These are phyloP conservation scores for Smittium mucronatum DNA, from an alignment of 371 early-diverging fungal genomes.

Conservation along the genomic window DNA sequence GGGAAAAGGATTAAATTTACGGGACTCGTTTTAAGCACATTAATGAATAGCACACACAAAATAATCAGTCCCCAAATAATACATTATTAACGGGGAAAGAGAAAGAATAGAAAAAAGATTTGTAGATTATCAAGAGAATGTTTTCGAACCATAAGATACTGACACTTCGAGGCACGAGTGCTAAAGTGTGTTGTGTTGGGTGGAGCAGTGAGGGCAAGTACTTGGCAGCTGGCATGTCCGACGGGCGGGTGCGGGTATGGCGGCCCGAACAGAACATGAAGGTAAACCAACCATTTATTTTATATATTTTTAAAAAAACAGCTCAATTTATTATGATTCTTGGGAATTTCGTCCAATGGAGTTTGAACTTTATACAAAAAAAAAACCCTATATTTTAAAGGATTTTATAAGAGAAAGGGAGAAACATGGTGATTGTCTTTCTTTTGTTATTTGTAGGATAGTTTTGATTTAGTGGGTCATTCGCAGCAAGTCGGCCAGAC, in stretches of 20 bases:
- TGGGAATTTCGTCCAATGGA: too few species aligned
- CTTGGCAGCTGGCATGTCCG: background rate
- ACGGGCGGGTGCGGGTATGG: slow-evolving; percentile 5
- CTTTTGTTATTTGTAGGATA: slow-evolving; percentile 3
- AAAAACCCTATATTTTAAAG: too few species aligned
- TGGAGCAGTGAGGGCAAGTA: slow-evolving; percentile 9
- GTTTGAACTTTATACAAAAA: too few species aligned
- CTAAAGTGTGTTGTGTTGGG: slow-evolving; percentile 4
- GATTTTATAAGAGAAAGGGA: too few species aligned
- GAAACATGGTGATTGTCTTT: too few species aligned
- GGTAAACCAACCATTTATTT: background rate
- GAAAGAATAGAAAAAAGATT: too few species aligned
- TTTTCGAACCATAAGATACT: background rate
- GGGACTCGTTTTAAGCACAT: too few species aligned
- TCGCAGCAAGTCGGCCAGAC: slow-evolving; percentile 4
- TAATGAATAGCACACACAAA: too few species aligned
- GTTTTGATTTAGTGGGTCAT: slow-evolving; percentile 9
- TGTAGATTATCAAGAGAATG: background rate
- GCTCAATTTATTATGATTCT: too few species aligned
- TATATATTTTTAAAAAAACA: background rate
- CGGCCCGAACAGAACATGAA: slow-evolving; percentile 6
- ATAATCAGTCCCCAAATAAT: too few species aligned
- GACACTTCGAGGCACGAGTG: background rate
- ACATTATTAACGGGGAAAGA: too few species aligned
- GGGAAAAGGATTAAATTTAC: too few species aligned